Conservation (phyloP, 2,329 filamentous ascomycete genomes). For the Arthrobotrys iridis region DNA sequence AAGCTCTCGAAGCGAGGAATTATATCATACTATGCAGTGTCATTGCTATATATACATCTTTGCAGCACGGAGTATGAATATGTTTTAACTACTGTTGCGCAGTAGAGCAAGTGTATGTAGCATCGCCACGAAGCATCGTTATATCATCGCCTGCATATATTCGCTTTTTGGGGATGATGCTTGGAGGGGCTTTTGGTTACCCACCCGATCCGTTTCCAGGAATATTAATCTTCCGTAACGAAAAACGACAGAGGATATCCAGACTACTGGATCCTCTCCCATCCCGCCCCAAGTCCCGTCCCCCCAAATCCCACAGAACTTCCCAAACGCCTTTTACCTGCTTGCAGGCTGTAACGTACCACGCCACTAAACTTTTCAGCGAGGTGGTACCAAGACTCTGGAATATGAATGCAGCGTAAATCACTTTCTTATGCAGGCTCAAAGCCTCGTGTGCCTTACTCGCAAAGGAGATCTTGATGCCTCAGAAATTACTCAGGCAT, state of each 20-base stretch:
- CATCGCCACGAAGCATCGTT: slow-evolving; percentile 6
- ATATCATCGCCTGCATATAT: slow-evolving; percentile 3
- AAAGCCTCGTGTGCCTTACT: slow-evolving; percentile 22
- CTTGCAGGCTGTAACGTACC: slow-evolving; percentile 15
- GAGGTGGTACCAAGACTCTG: slow-evolving; percentile 40
- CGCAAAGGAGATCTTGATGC: slow-evolving; percentile 12
- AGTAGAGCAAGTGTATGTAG: slow-evolving; percentile 1
- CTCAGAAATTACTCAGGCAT: slow-evolving; percentile 3
- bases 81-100: slow-evolving; percentile 17
- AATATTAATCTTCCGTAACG: slow-evolving; percentile 15
- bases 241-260: slow-evolving; percentile 20
- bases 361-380: slow-evolving; percentile 31
- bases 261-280: slow-evolving; percentile 33
- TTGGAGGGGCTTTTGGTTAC: neutral
- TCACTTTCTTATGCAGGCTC: slow-evolving; percentile 28
- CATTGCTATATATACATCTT: slow-evolving; percentile 18
- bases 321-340: slow-evolving; percentile 6
- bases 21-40: slow-evolving; percentile 35
- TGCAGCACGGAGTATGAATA: slow-evolving; percentile 18
- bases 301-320: slow-evolving; percentile 11
- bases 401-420: slow-evolving; percentile 27
- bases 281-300: too few relatives aligned
- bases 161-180: neutral
- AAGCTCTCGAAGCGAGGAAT: slow-evolving; percentile 42
- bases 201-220: neutral